Percentiles rank a stretch among this genome's conserved stretches.
Evolutionary conservation across 2,329 filamentous ascomycete species (phyloP).

Genomic region (Aspergillus persii): DNA sequence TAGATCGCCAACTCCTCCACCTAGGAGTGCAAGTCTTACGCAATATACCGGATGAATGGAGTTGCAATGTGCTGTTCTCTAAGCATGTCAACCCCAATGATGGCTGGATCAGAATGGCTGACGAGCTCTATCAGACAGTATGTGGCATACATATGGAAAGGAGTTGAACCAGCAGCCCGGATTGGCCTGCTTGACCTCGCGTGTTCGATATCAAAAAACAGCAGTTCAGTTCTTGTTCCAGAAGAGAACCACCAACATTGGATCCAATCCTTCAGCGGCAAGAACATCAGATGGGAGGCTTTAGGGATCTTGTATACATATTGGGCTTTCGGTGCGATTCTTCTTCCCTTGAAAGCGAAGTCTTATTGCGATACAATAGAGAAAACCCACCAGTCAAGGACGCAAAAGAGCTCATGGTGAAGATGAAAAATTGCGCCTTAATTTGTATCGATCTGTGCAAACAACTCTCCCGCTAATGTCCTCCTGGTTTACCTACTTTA

Average conservation of each 20-base stretch:
- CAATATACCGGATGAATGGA: neutral
- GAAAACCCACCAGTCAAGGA: neutral
- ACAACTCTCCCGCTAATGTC: neutral
- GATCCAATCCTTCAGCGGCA: conserved; percentile 2
- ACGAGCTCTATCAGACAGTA: neutral
- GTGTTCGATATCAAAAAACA: neutral
- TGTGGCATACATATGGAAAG: neutral
- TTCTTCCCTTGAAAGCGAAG: neutral
- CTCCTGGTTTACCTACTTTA: neutral
- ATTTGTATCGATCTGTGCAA: conserved; percentile 5
- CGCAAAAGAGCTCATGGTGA: conserved; percentile 3
- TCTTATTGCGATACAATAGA: neutral
- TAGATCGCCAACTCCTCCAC: neutral
- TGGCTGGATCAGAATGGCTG: neutral
- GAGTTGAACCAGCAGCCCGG: neutral
- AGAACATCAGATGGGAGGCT: neutral
- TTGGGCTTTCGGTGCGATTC: conserved; percentile 1
- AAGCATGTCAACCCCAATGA: neutral
- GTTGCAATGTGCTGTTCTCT: neutral
- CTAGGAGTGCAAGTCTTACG: conserved; percentile 1
- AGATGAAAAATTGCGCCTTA: conserved; percentile 1
- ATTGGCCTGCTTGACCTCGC: neutral
- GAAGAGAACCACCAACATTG: neutral
- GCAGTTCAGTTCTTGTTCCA: neutral
- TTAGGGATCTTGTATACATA: conserved; percentile 1